These are phyloP conservation scores for Falciphora oryzae DNA, from an alignment of 2,329 filamentous ascomycete genomes.

Conservation along the genomic window DNA sequence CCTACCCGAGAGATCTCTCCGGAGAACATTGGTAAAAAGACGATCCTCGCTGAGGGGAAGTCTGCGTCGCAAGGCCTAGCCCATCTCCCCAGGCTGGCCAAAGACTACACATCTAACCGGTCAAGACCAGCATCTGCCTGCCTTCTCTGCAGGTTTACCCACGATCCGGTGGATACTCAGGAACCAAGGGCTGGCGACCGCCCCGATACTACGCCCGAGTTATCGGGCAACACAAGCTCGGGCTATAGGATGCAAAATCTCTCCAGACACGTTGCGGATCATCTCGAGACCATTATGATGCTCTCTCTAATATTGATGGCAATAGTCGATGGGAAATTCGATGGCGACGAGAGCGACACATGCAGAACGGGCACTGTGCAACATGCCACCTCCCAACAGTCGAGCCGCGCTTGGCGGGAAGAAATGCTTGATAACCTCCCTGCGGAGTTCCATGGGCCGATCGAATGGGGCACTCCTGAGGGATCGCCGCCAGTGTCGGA, in stretches of 20 bases:
- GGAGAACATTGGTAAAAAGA: neutral
- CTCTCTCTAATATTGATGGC: neutral
- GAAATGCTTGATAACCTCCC: neutral
- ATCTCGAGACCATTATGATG: neutral
- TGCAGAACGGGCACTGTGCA: too few species aligned
- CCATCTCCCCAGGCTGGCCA: neutral
- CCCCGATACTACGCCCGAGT: neutral
- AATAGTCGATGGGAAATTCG: neutral
- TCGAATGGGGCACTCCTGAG: neutral
- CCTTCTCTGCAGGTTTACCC: neutral
- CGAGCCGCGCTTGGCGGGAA: neutral
- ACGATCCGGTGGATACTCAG: neutral
- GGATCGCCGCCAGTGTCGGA: too few species aligned
- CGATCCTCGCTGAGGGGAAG: neutral
- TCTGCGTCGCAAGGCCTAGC: neutral
- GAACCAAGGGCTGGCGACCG: neutral
- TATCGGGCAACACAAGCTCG: neutral
- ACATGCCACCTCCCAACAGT: neutral
- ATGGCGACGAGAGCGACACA: neutral
- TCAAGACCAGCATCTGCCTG: neutral
- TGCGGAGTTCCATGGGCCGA: neutral
- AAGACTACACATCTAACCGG: neutral
- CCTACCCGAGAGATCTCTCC: too few species aligned
- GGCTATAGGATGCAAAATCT: neutral
- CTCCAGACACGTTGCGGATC: neutral